Base-by-base conservation (phyloP, 176 grass and related monocot species). In the Elaeis guineensis region DNA sequence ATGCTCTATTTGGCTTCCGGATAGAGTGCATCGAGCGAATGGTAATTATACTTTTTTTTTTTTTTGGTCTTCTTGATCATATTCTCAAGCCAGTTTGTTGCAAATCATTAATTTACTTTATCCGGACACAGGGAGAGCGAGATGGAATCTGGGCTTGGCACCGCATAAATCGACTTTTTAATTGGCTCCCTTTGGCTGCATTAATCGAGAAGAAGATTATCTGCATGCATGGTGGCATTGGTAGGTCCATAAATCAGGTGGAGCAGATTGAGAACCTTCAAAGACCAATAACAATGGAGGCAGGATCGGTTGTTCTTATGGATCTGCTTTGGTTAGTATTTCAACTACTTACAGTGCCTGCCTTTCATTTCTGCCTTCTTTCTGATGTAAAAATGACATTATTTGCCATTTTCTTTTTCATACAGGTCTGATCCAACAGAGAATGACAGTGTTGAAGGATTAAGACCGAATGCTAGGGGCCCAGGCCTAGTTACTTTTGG, bases 111-210 rank as follows among this genome's bases (percentile, higher is more conserved):
- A 28, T 5, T 28, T 39, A 39, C 32, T 39, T 68, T 66, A 22
- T 51, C 52, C 59, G 67, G 49, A 22, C 79, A 77, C 57, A 97
- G 93, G 93, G 93, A 77, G 93, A 98, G 64, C 62, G 87, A 19
- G 93, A 98, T 83, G 93, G 93, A 58, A 91, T 98, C 65, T 98
- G 93, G 93, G 78, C 87, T 18, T 98, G 93, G 93, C 93, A 98
- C 53, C 83, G 93, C 8, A 61, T 98, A 44, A 98, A 92, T 59
- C 80, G 81, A 50, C 72, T 98, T 63, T 98, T 98, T 80, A 92
- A 98, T 76, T 92, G 93, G 93, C 79, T 92, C 67, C 93, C 93
- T 79, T 85, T 92, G 63, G 81, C 93, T 73, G 93, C 93, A 32
- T 64, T 98, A 80, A 92, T 98, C 52, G 93, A 98, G 71, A 88